Percentiles rank a stretch among this genome's conserved stretches.
These are phyloP conservation scores for Basidiobolus meristosporus DNA, from an alignment of 371 early-diverging fungal species.

Conservation along the genomic window DNA sequence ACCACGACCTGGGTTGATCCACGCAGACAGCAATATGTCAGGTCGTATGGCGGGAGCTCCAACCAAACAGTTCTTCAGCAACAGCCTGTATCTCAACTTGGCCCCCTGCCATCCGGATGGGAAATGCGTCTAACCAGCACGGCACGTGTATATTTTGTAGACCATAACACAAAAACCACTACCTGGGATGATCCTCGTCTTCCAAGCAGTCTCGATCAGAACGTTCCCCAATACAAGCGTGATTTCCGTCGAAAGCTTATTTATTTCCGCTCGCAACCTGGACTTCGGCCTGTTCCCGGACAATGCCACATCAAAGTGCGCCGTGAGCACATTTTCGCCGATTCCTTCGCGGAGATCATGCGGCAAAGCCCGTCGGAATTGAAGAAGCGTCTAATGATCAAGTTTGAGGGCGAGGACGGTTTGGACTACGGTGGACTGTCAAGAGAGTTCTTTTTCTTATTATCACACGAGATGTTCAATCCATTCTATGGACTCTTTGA, in stretches of 20 bases:
- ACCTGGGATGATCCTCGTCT: conserved; percentile 94
- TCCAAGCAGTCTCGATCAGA: conserved; percentile 80
- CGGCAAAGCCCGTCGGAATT: conserved; percentile 65
- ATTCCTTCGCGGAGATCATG: conserved; percentile 85
- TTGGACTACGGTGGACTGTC: conserved; percentile 96
- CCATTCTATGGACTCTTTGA: conserved; percentile 95
- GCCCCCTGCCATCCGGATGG: conserved; percentile 87
- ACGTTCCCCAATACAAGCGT: conserved; percentile 93
- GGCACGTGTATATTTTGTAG: conserved; percentile 84
- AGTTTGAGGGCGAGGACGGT: conserved; percentile 96
- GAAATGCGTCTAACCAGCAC: conserved; percentile 90
- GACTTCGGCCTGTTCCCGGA: conserved; percentile 69
- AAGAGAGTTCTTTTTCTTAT: conserved; percentile 88
- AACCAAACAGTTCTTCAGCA: conserved; percentile 5
- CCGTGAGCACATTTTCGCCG: conserved; percentile 78
- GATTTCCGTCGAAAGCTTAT: conserved; percentile 91
- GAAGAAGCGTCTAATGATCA: conserved; percentile 89
- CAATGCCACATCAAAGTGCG: conserved; percentile 82
- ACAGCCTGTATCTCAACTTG: conserved; percentile 56
- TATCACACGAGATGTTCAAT: conserved; percentile 97
- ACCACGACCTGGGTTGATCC: conserved; percentile 95
- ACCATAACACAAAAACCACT: conserved; percentile 84
- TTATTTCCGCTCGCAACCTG: conserved; percentile 87
- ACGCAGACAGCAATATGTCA: conserved; percentile 32
- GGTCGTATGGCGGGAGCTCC: too few species aligned